phyloP scores from a whole-genome alignment of 768 basidiomycete genomes.

The Hypholoma sublateritium region DNA sequence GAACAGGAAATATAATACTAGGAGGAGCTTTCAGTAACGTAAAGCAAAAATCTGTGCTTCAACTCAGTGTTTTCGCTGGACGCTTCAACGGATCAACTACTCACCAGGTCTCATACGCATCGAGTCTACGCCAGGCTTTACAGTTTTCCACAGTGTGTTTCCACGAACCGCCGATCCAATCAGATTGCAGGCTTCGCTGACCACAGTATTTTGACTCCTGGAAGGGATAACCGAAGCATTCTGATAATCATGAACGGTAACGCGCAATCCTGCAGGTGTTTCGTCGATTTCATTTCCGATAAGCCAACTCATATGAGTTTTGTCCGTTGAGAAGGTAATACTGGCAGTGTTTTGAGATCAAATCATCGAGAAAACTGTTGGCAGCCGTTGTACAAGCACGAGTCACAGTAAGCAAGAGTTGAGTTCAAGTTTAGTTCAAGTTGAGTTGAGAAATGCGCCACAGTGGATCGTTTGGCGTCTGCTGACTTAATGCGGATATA shows the following conservation, averaged over 20 bases:
- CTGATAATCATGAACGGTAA: slow-evolving; percentile 5
- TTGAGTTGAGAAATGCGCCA: too few relatives aligned
- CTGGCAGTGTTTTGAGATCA: too few relatives aligned
- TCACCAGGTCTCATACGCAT: neutral
- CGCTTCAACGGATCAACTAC: neutral
- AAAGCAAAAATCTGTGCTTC: neutral
- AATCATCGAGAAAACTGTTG: too few relatives aligned
- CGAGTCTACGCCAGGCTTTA: neutral
- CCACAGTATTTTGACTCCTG: neutral
- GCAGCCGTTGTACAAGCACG: too few relatives aligned
- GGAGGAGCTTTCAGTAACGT: neutral
- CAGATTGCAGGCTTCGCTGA: neutral
- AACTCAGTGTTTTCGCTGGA: neutral
- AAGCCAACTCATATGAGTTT: too few relatives aligned
- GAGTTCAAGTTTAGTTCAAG: too few relatives aligned
- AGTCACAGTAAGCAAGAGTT: too few relatives aligned
- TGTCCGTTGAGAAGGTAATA: too few relatives aligned
- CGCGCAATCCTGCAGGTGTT: too few relatives aligned
- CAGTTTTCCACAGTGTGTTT: neutral
- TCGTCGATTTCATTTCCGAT: too few relatives aligned
- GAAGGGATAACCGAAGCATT: neutral
- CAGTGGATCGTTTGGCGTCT: too few relatives aligned
- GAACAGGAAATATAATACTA: neutral
- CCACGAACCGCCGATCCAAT: neutral
- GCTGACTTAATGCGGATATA: too few relatives aligned